These are phyloP conservation scores for Acrocalymma vagum DNA, from an alignment of 2,329 filamentous ascomycete genomes.

Conservation along the genomic window DNA sequence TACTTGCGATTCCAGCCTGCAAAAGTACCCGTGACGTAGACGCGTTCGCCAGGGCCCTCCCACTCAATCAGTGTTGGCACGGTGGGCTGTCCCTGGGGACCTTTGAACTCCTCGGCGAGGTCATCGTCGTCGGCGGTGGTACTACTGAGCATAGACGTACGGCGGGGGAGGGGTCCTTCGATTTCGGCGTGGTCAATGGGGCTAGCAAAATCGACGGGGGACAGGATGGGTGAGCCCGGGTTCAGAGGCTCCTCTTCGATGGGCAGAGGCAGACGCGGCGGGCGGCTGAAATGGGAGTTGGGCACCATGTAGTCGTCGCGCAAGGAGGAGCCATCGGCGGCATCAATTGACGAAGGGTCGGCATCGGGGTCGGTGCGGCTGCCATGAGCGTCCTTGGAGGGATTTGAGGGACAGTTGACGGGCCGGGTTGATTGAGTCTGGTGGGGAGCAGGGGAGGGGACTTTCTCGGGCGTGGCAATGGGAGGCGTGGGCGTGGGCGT, in stretches of 20 bases:
- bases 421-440: no score
- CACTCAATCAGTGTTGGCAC: slow-evolving; percentile 89
- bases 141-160: slow-evolving; percentile 62
- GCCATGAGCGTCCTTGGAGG: slow-evolving; percentile 23
- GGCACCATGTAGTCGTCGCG: slow-evolving; percentile 49
- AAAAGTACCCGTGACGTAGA: slow-evolving; percentile 97
- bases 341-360: slow-evolving; percentile 33
- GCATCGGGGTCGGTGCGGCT: slow-evolving; percentile 16
- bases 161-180: slow-evolving; percentile 64
- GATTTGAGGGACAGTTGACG: slow-evolving; percentile 46
- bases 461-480: neutral
- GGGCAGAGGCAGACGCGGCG: slow-evolving; percentile 87
- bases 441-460: slow-evolving; percentile 34
- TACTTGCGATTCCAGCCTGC: slow-evolving; percentile 98
- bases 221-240: slow-evolving; percentile 88
- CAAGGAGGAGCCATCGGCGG: slow-evolving; percentile 27
- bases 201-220: slow-evolving; percentile 70
- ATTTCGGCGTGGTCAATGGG: slow-evolving; percentile 52
- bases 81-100: slow-evolving; percentile 73
- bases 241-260: slow-evolving; percentile 92
- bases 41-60: slow-evolving; percentile 82
- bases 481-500: slow-evolving; percentile 5
- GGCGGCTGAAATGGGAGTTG: slow-evolving; percentile 65
- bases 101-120: slow-evolving; percentile 71
- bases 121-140: slow-evolving; percentile 73